Conservation (phyloP, 257 asterid species). For the Capsicum pubescens region DNA sequence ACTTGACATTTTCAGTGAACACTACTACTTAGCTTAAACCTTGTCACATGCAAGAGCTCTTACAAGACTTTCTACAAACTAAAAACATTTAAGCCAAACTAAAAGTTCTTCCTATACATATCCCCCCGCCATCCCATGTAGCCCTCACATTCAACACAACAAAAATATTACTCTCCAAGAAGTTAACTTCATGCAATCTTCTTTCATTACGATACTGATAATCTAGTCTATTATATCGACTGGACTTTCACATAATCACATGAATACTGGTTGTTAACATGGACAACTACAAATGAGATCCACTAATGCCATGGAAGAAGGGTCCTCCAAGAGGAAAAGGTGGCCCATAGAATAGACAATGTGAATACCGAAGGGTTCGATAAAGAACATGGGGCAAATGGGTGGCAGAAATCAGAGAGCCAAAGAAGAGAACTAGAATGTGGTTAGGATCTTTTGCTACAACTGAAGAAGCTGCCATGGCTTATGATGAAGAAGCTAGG, state of each 20-base stretch:
- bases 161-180: background rate
- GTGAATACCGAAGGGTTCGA: slow-evolving; percentile 81
- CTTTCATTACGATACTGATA: background rate
- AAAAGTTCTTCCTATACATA: slow-evolving; percentile 58
- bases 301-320: slow-evolving; percentile 91
- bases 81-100: slow-evolving; percentile 67
- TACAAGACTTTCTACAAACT: slow-evolving; percentile 53
- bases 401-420: slow-evolving; percentile 84
- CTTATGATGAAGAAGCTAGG: slow-evolving; percentile 90
- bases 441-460: slow-evolving; percentile 96
- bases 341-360: slow-evolving; percentile 76
- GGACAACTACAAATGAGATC: slow-evolving; percentile 70
- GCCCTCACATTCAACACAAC: slow-evolving; percentile 29
- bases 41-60: slow-evolving; percentile 2
- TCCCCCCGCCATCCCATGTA: slow-evolving; percentile 52
- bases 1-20: slow-evolving; percentile 19
- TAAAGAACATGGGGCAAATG: slow-evolving; percentile 91
- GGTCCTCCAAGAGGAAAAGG: slow-evolving; percentile 96
- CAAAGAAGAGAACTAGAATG: slow-evolving; percentile 78
- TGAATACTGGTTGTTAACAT: slow-evolving; percentile 31
- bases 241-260: background rate
- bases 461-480: slow-evolving; percentile 94
- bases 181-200: background rate
- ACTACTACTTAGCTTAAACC: background rate
- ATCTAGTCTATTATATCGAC: background rate